Percentiles rank a stretch among this genome's conserved stretches.
Evolutionary conservation across 805 yeast species (phyloP).

Genomic region (Teunomyces stri): DNA sequence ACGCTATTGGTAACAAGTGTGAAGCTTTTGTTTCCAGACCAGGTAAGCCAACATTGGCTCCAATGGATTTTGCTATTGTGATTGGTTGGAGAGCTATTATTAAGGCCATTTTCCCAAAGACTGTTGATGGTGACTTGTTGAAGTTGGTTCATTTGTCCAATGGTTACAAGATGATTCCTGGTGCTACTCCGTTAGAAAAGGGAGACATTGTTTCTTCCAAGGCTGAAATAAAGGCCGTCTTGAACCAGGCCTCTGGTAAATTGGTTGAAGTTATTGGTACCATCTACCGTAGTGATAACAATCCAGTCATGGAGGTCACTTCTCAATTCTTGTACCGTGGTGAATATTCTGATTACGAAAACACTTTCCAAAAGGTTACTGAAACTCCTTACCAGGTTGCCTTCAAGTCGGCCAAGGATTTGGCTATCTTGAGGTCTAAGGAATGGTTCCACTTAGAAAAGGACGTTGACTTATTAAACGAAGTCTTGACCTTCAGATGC

Average conservation of each 20-base stretch:
- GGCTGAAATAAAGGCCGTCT: slow-evolving; percentile 84
- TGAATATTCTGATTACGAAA: slow-evolving; percentile 77
- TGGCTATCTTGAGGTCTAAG: slow-evolving; percentile 89
- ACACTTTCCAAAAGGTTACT: slow-evolving; percentile 83
- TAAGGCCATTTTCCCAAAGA: slow-evolving; percentile 95
- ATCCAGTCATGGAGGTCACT: slow-evolving; percentile 86
- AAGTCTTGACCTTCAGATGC: slow-evolving; percentile 85
- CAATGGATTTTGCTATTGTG: slow-evolving; percentile 99
- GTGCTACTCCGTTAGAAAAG: slow-evolving; percentile 82
- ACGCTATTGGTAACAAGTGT: slow-evolving; percentile 95
- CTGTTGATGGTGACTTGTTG: slow-evolving; percentile 94
- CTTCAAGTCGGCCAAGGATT: slow-evolving; percentile 75
- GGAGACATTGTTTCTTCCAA: slow-evolving; percentile 81
- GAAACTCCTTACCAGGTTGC: slow-evolving; percentile 85
- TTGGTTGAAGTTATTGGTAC: slow-evolving; percentile 94
- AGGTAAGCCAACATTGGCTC: slow-evolving; percentile 83
- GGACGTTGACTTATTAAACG: slow-evolving; percentile 67
- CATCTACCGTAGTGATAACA: slow-evolving; percentile 60
- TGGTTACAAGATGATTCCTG: slow-evolving; percentile 90
- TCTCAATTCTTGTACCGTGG: slow-evolving; percentile 98
- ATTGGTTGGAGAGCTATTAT: slow-evolving; percentile 98
- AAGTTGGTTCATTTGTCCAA: slow-evolving; percentile 93
- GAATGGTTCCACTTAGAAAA: slow-evolving; percentile 93
- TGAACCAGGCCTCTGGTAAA: slow-evolving; percentile 91
- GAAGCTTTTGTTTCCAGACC: slow-evolving; percentile 92